Base-by-base conservation (phyloP, 2,329 filamentous ascomycete genomes). In the Ascochyta lentis region DNA sequence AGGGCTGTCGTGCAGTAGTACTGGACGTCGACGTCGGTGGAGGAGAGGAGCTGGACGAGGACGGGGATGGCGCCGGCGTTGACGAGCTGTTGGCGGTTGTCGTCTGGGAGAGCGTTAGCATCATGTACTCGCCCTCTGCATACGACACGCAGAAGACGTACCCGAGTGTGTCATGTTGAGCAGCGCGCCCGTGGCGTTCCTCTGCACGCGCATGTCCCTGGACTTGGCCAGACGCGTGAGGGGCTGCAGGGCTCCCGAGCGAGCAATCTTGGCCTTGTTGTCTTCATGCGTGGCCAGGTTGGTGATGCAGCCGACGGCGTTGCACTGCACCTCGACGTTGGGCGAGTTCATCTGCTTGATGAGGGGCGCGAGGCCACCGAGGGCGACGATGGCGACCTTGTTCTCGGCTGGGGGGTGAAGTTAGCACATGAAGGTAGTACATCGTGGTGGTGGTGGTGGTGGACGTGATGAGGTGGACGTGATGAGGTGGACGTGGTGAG, bases 101-200 rank as follows among this genome's bases (percentile, higher is more conserved):
- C 95, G 75, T 98, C 95, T 95, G 74, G 19, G 9, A 35, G 61
- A 5, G 9, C 39, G 58, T 75, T 43, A 73, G 66, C 49, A 56
- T 4, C 49, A 56, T 4, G 29, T 15, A 12, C 35, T 42, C 35
- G 24, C 29, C n/a, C 40, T 40, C 24, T 41, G 41, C 49, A 38
- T 23, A 23, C 29, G 24, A 37, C 19, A 37, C n/a, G 56, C 24
- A 49, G 41, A 40, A 34, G 13, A 5, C 84, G 57, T 86, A 96
- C 92, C 92, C 62, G 93, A 98, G 80, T 99, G 95, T 68, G 95
- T 99, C 95, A 99, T 99, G 78, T 99, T 99, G 64, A 99, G 84
- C 54, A 99, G 81, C 41, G 95, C 95, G 49, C 95, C 95, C 0
- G 95, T 99, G 54, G 95, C 95, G 77, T 99, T 99, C 63, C 95